phyloP scores from a whole-genome alignment of 2,329 filamentous ascomycete genomes.

The Beauveria australis region DNA sequence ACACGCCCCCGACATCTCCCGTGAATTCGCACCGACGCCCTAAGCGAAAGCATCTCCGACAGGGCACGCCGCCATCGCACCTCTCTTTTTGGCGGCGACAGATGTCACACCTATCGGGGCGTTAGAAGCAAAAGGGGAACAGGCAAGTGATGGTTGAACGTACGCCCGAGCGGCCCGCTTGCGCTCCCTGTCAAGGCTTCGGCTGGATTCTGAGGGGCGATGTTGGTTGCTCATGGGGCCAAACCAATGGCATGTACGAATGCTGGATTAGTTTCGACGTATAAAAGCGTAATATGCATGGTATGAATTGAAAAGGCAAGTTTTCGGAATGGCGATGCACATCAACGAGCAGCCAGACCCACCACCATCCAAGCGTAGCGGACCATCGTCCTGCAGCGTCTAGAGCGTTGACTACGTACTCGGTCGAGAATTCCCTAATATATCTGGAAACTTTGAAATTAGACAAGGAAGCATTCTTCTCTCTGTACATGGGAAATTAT shows the following conservation, averaged over 20 bases:
- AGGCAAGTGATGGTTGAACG: background rate
- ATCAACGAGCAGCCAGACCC: background rate
- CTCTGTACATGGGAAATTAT: too few relatives aligned
- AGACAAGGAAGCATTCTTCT: too few relatives aligned
- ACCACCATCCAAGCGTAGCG: background rate
- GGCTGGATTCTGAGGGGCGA: conserved; percentile 13
- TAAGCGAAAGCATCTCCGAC: conserved; percentile 42
- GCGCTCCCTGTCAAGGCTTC: conserved; percentile 20
- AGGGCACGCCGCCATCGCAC: conserved; percentile 47
- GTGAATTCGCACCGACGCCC: conserved; percentile 40
- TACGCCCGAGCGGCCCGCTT: conserved; percentile 22
- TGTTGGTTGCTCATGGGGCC: conserved; percentile 13
- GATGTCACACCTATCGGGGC: conserved; percentile 37
- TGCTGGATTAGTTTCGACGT: background rate
- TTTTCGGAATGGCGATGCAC: background rate
- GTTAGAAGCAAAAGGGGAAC: background rate
- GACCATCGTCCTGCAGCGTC: background rate
- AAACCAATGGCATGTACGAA: background rate
- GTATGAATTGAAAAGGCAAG: background rate
- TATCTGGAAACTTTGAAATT: background rate
- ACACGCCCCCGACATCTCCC: conserved; percentile 19
- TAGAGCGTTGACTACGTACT: background rate
- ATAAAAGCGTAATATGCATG: background rate
- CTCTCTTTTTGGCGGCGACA: conserved; percentile 49
- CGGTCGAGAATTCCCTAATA: background rate